Evolutionary conservation across 441 rosid species (phyloP).

Genomic region (Raphanus hybrid): DNA sequence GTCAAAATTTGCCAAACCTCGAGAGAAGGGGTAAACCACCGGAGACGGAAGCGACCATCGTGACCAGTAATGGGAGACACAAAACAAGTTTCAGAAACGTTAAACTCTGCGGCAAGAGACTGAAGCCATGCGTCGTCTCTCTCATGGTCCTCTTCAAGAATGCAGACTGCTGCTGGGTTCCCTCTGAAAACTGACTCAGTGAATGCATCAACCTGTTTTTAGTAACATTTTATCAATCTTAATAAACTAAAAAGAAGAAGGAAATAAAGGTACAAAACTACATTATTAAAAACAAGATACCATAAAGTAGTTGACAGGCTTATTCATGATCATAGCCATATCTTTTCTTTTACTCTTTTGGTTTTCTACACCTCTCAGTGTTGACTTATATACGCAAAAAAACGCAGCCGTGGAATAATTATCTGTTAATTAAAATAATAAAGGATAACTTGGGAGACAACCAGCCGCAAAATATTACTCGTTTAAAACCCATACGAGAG

Average conservation of each 20-base stretch:
- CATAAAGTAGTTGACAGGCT: constrained; percentile 9
- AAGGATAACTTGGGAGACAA: neutral
- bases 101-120: constrained; percentile 68
- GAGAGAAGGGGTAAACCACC: constrained; percentile 72
- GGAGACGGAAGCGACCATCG: constrained; percentile 51
- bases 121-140: constrained; percentile 37
- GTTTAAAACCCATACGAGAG: too few species aligned
- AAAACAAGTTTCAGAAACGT: constrained; percentile 56
- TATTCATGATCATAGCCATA: constrained; percentile 28
- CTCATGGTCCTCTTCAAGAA: neutral
- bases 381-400: constrained; percentile 7
- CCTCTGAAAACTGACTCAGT: constrained; percentile 5
- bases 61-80: constrained; percentile 40
- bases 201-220: constrained; percentile 8
- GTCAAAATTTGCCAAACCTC: constrained; percentile 46
- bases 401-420: constrained; percentile 10
- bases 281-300: neutral
- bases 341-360: neutral
- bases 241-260: neutral
- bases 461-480: neutral
- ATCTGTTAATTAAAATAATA: constrained; percentile 1
- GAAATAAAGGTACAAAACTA: neutral
- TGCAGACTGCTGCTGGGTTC: constrained; percentile 12
- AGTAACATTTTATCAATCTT: constrained; percentile 4
- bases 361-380: neutral